Evolutionary conservation across 345 rosid genomes (phyloP), one percentile per base, ranked within the genome.

Genomic region (Populus davidiana): DNA sequence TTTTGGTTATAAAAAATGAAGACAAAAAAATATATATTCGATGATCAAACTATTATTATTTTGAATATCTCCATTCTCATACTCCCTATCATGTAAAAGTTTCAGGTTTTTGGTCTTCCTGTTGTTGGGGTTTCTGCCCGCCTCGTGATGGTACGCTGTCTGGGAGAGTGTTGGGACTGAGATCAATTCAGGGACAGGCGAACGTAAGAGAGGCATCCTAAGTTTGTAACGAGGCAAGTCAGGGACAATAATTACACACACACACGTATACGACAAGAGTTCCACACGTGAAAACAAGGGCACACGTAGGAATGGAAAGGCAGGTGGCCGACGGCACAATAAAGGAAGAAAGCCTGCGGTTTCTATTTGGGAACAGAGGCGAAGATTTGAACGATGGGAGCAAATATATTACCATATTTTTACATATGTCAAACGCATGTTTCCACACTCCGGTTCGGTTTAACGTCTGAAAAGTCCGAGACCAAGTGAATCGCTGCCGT

Each of bases 381-480:
- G 44, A 77, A 50, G 31, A 74, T 68, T 54, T 68, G 71, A 41
- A 81, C 59, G 78, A 81, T 74, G 84, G 50, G 36, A 62, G 71
- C 66, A 69, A 63, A 79, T 72, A 66, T 21, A 72, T 17, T 27
- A 44, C 5, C 13, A 29, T 43, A 33, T 47, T 9, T 49, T 47
- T 67, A 25, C 36, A 33, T 33, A 70, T 25, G 23, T 23, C 36
- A 39, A 41, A 27, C 71, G 39, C 36, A 67, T 47, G 74, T 56
- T 38, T 39, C 25, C 44, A 17, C 18, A 5, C 49, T 69, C 21
- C 66, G 67, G 69, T 73, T 56, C 6, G 21, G 25, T 39, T 73
- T 73, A 43, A 47, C 67, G 87, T 86, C 83, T 79, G 87, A 77
- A 84, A 82, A 80, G 79, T 77, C 82, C 74, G 81, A 86, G 85